phyloP scores from a whole-genome alignment of 768 basidiomycete genomes.

The Rhodotorula paludigena region DNA sequence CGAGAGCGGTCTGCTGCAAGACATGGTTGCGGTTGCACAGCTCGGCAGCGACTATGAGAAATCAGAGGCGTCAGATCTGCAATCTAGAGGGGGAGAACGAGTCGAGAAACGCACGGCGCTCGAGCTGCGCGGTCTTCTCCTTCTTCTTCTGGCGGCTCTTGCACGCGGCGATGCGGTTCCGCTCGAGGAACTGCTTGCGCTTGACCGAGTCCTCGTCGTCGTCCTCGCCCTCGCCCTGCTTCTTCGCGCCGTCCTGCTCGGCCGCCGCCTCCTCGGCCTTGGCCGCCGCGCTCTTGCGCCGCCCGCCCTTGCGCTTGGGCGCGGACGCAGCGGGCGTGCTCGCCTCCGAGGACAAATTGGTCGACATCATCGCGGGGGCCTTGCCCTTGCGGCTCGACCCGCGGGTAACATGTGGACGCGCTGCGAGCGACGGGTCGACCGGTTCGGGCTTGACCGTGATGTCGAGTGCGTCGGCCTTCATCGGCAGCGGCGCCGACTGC shows the following conservation, averaged over 20 bases:
- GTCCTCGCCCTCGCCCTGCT: slow-evolving; percentile 15
- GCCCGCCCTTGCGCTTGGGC: slow-evolving; percentile 17
- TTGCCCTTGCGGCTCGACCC: slow-evolving; percentile 16
- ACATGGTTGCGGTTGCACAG: slow-evolving; percentile 26
- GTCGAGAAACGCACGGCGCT: slow-evolving; percentile 19
- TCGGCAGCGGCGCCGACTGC: slow-evolving; percentile 18
- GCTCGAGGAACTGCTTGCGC: slow-evolving; percentile 37
- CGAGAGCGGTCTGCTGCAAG: slow-evolving; percentile 29
- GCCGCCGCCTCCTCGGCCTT: neutral
- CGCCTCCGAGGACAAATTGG: neutral
- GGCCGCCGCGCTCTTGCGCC: slow-evolving; percentile 13
- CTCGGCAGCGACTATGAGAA: slow-evolving; percentile 17
- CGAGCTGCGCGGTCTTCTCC: slow-evolving; percentile 33
- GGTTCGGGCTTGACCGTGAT: slow-evolving; percentile 1
- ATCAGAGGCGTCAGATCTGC: neutral
- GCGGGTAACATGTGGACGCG: slow-evolving; percentile 7
- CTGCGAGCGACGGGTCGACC: neutral
- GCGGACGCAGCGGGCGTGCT: neutral
- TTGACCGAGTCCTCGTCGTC: slow-evolving; percentile 28
- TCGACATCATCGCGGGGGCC: neutral
- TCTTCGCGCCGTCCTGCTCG: neutral
- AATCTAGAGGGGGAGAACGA: no score
- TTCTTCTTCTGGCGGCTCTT: slow-evolving; percentile 43
- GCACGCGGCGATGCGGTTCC: slow-evolving; percentile 40
- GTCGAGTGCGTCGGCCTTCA: neutral